Base-by-base conservation (phyloP, 352 stramenopile species). In the Phytophthora boehmeriae region DNA sequence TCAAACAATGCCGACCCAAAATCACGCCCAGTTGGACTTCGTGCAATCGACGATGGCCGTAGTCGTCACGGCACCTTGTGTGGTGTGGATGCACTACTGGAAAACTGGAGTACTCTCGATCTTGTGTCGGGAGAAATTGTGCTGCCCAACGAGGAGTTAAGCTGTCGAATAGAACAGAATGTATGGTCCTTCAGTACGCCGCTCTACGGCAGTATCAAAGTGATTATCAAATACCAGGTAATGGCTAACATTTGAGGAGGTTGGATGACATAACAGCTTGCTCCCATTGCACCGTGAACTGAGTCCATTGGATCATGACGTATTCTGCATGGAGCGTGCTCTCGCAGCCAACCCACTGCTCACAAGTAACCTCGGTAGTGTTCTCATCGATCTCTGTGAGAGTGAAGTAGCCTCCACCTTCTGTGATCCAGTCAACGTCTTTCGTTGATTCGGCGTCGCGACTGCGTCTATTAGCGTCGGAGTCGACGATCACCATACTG, bases 261-360 rank as follows among this genome's bases (percentile, higher is more conserved):
- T 47, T 58, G 0, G 27, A 39, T n/a, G 48, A 32, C 3, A 59
- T 2, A 1, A 65, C 32, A 28, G 45, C 57, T 65, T 65, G 57
- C 23, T 65, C 57, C 48, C 39, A 65, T 4, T 64, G 52, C 1
- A 78, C 62, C 19, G 76, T 66, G 25, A 84, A 79, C 43, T 66
- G 59, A 14, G 72, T 64, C 45, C 66, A 80, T 27, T 87, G 75
- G 25, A 84, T 59, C 56, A 87, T 73, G 14, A 83, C 17, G 36
- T 76, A 79, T 38, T 71, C 60, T 11, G 77, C 74, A 22, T 83
- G 73, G 34, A 59, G 8, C 8, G 62, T 51, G 35, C 36, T 83
- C n/a, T 76, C 30, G 25, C 66, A 79, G 13, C n/a, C 39, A 10
- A 55, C 44, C 42, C 52, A 73, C 35, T 75, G 65, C 28, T 75